These are phyloP conservation scores for Lactarius hatsudake DNA, from an alignment of 768 basidiomycete species.

Conservation along the genomic window DNA sequence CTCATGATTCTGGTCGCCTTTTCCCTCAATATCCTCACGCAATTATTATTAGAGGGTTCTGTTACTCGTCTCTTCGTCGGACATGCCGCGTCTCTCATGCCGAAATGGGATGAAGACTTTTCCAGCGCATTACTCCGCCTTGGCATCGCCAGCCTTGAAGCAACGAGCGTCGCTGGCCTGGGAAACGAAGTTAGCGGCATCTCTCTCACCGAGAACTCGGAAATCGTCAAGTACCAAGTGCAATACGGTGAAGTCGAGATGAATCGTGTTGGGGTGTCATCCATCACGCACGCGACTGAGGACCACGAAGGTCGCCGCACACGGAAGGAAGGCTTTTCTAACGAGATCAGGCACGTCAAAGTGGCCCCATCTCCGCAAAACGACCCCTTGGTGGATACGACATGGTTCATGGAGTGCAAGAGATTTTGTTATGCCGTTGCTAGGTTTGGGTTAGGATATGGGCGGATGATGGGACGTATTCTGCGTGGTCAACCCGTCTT, in stretches of 20 bases:
- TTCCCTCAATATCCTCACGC: constrained; percentile 59
- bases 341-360: constrained; percentile 49
- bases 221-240: constrained; percentile 26
- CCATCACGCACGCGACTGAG: constrained; percentile 34
- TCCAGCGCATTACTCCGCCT: constrained; percentile 66
- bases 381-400: constrained; percentile 41
- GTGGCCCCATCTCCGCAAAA: constrained; percentile 35
- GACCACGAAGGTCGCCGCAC: constrained; percentile 30
- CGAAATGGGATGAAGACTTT: constrained; percentile 71
- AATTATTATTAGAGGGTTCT: constrained; percentile 59
- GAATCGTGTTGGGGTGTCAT: constrained; percentile 43
- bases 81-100: constrained; percentile 39
- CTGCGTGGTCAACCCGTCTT: constrained; percentile 19
- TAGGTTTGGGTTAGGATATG: constrained; percentile 21
- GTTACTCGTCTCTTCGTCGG: constrained; percentile 62
- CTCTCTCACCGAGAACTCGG: constrained; percentile 26
- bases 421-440: constrained; percentile 15
- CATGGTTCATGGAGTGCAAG: constrained; percentile 42
- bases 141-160: constrained; percentile 73
- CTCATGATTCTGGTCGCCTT: constrained; percentile 56
- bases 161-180: constrained; percentile 66
- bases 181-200: constrained; percentile 71
- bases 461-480: constrained; percentile 19
- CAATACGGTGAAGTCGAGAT: constrained; percentile 41
- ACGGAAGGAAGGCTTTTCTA: constrained; percentile 42